These are phyloP conservation scores for Cystobasidium onofrii DNA, from an alignment of 768 basidiomycete species.

Conservation along the genomic window DNA sequence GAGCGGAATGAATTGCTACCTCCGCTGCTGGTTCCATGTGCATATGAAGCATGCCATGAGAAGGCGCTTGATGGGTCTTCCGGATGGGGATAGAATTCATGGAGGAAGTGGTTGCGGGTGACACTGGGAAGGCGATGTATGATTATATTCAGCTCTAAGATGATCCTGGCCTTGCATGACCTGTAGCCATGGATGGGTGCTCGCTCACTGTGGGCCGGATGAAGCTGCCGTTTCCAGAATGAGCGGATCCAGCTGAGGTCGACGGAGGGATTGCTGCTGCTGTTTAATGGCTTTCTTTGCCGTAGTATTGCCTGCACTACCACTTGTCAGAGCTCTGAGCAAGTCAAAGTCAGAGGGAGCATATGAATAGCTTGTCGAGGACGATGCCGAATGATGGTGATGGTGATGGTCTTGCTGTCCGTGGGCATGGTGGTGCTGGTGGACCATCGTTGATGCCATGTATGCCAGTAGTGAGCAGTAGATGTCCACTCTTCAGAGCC, in stretches of 20 bases:
- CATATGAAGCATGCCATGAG: conserved; percentile 48
- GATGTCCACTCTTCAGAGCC: no score
- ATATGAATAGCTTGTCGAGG: not conserved
- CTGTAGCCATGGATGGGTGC: not conserved
- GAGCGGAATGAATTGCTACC: conserved; percentile 51
- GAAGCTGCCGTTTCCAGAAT: conserved; percentile 34
- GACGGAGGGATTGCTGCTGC: not conserved
- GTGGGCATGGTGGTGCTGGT: not conserved
- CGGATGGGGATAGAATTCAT: conserved; percentile 61
- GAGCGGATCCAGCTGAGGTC: conserved; percentile 32
- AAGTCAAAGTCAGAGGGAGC: conserved; percentile 26
- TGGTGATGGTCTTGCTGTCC: not conserved
- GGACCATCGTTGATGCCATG: not conserved
- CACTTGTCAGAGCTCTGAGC: conserved; percentile 11
- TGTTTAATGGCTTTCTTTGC: not conserved
- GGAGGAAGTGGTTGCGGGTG: conserved; percentile 77
- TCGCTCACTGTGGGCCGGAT: conserved; percentile 29
- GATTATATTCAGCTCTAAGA: no score
- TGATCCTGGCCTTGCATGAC: no score
- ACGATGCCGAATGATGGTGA: not conserved
- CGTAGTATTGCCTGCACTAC: not conserved
- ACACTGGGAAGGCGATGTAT: conserved; percentile 47
- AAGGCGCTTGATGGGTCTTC: conserved; percentile 50
- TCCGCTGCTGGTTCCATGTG: no score
- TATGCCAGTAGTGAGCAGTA: no score